Conservation (phyloP, 192 early-diverging fungal genomes). For the Linnemannia hyalina region DNA sequence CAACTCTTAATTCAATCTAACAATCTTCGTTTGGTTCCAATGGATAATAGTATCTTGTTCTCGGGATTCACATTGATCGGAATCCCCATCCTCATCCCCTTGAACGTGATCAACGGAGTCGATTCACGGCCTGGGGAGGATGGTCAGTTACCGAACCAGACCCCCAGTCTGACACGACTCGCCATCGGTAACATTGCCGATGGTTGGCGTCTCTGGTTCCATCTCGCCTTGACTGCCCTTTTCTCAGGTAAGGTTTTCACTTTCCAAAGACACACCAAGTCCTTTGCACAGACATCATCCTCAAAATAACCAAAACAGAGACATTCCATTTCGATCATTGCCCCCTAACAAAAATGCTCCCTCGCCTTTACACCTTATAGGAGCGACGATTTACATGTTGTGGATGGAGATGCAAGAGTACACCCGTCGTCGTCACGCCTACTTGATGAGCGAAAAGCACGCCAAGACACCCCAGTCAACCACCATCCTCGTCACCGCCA, state of each 20-base stretch:
- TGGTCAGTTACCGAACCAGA: background rate
- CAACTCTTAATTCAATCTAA: background rate
- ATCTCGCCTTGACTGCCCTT: constrained; percentile 69
- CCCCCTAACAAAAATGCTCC: background rate
- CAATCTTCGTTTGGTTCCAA: background rate
- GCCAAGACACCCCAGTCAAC: constrained; percentile 62
- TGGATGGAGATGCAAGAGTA: constrained; percentile 72
- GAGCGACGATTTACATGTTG: constrained; percentile 36
- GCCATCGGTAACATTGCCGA: constrained; percentile 80
- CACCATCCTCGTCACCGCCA: constrained; percentile 76
- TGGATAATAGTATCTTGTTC: constrained; percentile 68
- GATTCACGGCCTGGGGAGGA: constrained; percentile 4
- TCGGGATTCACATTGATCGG: constrained; percentile 67
- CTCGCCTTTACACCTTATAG: constrained; percentile 29
- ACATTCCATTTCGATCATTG: background rate
- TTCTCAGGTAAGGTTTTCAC: constrained; percentile 61
- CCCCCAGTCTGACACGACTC: constrained; percentile 64
- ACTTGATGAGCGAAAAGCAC: constrained; percentile 67
- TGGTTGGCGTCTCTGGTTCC: constrained; percentile 76
- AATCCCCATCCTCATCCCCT: constrained; percentile 75
- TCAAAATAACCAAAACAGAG: background rate
- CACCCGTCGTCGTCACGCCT: constrained; percentile 77
- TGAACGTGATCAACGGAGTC: constrained; percentile 72
- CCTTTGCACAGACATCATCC: background rate
- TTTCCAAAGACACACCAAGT: too few species aligned